These are phyloP conservation scores for Moelleriella libera DNA, from an alignment of 2,329 filamentous ascomycete species.

Conservation along the genomic window DNA sequence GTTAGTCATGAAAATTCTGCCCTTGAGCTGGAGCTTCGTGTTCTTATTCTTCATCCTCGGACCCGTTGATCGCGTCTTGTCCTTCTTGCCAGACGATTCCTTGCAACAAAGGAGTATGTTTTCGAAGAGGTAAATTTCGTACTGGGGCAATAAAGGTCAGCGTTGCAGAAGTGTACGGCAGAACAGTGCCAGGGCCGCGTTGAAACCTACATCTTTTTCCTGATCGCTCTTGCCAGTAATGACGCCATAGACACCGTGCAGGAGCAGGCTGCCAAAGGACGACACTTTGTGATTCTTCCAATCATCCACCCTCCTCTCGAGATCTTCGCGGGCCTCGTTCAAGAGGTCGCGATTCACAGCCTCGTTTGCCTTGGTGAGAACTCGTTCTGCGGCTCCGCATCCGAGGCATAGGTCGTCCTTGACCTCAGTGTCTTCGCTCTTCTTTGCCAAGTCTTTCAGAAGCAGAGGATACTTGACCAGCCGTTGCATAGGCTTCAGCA, in stretches of 20 bases:
- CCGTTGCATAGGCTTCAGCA: conserved; percentile 93
- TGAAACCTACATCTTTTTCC: conserved; percentile 64
- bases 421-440: conserved; percentile 58
- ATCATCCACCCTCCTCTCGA: conserved; percentile 76
- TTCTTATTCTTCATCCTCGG: conserved; percentile 50
- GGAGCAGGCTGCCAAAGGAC: conserved; percentile 76
- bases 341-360: conserved; percentile 82
- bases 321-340: conserved; percentile 68
- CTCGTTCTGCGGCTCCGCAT: conserved; percentile 67
- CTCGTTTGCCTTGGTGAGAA: conserved; percentile 75
- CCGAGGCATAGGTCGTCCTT: conserved; percentile 62
- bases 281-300: conserved; percentile 92
- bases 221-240: conserved; percentile 80
- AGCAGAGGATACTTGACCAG: conserved; percentile 89
- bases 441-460: conserved; percentile 80
- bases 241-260: conserved; percentile 85
- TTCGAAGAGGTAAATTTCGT: conserved; percentile 95
- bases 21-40: conserved; percentile 85
- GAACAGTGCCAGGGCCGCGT: background rate
- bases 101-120: conserved; percentile 94
- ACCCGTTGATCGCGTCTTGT: conserved; percentile 40
- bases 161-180: too few species aligned
- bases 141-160: conserved; percentile 46
- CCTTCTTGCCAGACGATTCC: conserved; percentile 68
- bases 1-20: conserved; percentile 97